These are phyloP conservation scores for Moesziomyces aphidis DNA, from an alignment of 1,284 basidiomycete species.

Conservation along the genomic window DNA sequence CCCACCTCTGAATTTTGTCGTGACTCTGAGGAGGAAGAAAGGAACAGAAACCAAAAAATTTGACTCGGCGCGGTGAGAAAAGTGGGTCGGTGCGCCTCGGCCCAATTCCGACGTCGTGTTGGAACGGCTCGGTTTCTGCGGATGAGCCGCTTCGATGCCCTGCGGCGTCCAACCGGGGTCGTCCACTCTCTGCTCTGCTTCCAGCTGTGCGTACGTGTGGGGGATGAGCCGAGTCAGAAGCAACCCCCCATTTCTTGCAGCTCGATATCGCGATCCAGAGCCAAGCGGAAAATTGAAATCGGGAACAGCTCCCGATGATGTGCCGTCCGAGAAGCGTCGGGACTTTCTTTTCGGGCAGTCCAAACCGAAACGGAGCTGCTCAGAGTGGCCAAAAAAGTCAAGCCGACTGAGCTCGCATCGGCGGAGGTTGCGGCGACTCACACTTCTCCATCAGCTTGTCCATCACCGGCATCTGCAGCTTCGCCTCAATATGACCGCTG, in stretches of 20 bases:
- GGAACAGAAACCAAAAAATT: slow-evolving; percentile 3
- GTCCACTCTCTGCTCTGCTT: not conserved
- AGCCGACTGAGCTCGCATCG: not conserved
- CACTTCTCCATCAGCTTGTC: no score
- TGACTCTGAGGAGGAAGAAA: slow-evolving; percentile 11
- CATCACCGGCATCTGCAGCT: slow-evolving; percentile 5
- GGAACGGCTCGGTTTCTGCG: no score
- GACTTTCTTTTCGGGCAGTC: no score
- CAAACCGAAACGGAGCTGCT: not conserved
- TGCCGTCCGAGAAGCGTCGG: no score
- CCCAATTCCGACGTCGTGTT: slow-evolving; percentile 1
- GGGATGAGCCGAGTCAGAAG: no score
- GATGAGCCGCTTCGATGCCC: not conserved
- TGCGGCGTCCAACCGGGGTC: slow-evolving; percentile 3
- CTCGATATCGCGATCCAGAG: no score
- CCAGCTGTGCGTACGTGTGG: no score
- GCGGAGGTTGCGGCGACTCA: no score
- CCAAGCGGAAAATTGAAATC: no score
- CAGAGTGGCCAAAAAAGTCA: not conserved
- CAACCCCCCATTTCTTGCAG: no score
- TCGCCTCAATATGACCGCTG: slow-evolving; percentile 17
- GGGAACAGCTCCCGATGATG: no score
- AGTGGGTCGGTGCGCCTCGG: slow-evolving; percentile 2
- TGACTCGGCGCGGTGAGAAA: slow-evolving; percentile 4
- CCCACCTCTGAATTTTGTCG: slow-evolving; percentile 1